Evolutionary conservation across 257 asterid species (phyloP).

Genomic region (Asclepias syriaca): DNA sequence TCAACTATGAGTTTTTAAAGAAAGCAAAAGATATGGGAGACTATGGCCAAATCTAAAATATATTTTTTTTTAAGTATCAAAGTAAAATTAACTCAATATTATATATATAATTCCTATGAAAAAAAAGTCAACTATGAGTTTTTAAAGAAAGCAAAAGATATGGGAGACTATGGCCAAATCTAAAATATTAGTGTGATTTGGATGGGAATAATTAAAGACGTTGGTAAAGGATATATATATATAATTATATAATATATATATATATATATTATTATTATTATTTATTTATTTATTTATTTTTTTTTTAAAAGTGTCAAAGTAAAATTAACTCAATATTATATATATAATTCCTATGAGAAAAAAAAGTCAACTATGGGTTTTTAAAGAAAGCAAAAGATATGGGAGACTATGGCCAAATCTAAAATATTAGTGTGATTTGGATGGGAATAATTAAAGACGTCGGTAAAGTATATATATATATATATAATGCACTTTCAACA

Average conservation of each 20-base stretch:
- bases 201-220: not conserved
- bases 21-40: not conserved
- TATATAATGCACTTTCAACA: not conserved
- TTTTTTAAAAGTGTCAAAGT: too few species aligned
- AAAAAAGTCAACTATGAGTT: not conserved
- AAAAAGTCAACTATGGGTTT: not conserved
- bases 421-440: not conserved
- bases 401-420: not conserved
- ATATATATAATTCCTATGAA: too few species aligned
- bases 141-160: not conserved
- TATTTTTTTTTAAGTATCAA: too few species aligned
- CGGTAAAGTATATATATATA: too few species aligned
- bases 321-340: too few species aligned
- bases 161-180: not conserved
- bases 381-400: not conserved
- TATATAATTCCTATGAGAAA: too few species aligned
- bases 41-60: not conserved
- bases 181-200: not conserved
- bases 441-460: not conserved
- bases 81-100: too few species aligned
- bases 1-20: not conserved
- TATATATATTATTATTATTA: too few species aligned
- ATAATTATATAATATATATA: too few species aligned
- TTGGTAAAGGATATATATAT: too few species aligned
- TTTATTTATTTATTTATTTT: too few species aligned